A percentile compares a stretch with the other conserved stretches of the same genome.
Conservation (phyloP, 2,329 filamentous ascomycete species). For the Pyrenophora graminea region DNA sequence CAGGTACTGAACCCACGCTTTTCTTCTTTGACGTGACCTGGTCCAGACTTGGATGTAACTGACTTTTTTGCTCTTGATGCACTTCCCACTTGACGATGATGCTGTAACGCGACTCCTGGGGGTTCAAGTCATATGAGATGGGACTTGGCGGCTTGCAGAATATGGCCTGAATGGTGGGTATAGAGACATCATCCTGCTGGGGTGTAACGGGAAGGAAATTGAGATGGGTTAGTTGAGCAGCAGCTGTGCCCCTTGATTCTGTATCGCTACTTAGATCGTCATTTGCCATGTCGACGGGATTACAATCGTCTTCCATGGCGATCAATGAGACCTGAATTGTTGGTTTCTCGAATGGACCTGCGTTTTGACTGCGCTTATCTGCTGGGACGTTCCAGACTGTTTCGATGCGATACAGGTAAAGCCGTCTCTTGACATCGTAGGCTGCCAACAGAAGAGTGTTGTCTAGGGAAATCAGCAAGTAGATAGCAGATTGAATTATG, state of each 20-base stretch:
- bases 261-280: slow-evolving; percentile 29
- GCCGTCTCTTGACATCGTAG: slow-evolving; percentile 70
- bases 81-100: slow-evolving; percentile 84
- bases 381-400: slow-evolving; percentile 73
- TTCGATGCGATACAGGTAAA: slow-evolving; percentile 73
- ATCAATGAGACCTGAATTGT: slow-evolving; percentile 36
- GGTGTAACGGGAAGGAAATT: slow-evolving; percentile 71
- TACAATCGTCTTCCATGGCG: slow-evolving; percentile 37
- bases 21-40: slow-evolving; percentile 71
- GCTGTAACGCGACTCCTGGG: slow-evolving; percentile 68
- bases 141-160: slow-evolving; percentile 63
- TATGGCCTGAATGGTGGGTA: slow-evolving; percentile 71
- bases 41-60: slow-evolving; percentile 75
- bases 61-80: slow-evolving; percentile 63
- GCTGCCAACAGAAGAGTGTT: slow-evolving; percentile 66
- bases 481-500: not conserved
- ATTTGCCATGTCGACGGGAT: slow-evolving; percentile 30
- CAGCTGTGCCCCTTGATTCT: slow-evolving; percentile 32
- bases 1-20: slow-evolving; percentile 48
- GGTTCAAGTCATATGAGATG: slow-evolving; percentile 53
- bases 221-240: slow-evolving; percentile 66
- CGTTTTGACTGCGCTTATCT: slow-evolving; percentile 59
- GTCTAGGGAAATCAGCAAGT: slow-evolving; percentile 30
- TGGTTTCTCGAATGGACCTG: slow-evolving; percentile 45
- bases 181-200: slow-evolving; percentile 63